Conservation (phyloP, 305 asterid species). For the Withania somnifera region DNA sequence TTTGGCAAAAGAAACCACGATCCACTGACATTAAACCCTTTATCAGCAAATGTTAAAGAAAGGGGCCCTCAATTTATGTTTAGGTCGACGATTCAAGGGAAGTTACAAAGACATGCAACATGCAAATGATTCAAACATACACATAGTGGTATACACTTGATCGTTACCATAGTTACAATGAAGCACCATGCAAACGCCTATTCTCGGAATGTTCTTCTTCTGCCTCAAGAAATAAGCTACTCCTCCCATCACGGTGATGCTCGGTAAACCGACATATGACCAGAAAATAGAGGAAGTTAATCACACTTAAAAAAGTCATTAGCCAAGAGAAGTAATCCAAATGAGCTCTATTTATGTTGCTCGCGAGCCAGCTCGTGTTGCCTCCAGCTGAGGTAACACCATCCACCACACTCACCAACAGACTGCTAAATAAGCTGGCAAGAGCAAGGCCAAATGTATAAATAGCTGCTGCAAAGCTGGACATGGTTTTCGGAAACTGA, state of each 20-base stretch:
- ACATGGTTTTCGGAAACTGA: conserved; percentile 1
- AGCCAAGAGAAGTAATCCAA: conserved; percentile 1
- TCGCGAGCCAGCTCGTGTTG: conserved; percentile 1
- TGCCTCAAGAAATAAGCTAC: neutral
- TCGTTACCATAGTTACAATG: neutral
- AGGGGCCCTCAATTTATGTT: neutral
- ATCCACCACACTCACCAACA: neutral
- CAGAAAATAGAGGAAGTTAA: conserved; percentile 3
- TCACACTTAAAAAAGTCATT: neutral
- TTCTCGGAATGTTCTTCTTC: neutral
- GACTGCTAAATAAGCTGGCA: neutral
- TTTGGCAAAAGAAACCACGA: neutral
- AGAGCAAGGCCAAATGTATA: neutral
- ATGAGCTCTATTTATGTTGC: neutral
- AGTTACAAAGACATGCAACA: neutral
- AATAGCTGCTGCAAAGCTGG: conserved; percentile 2
- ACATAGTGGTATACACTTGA: neutral
- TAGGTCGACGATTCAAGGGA: neutral
- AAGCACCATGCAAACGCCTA: neutral
- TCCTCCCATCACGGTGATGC: neutral
- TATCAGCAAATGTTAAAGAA: neutral
- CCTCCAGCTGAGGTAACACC: neutral
- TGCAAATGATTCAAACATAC: neutral
- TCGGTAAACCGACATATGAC: neutral
- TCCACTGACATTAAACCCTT: neutral